Base-by-base conservation (phyloP, 768 basidiomycete genomes). In the Pisolithus microcarpus region DNA sequence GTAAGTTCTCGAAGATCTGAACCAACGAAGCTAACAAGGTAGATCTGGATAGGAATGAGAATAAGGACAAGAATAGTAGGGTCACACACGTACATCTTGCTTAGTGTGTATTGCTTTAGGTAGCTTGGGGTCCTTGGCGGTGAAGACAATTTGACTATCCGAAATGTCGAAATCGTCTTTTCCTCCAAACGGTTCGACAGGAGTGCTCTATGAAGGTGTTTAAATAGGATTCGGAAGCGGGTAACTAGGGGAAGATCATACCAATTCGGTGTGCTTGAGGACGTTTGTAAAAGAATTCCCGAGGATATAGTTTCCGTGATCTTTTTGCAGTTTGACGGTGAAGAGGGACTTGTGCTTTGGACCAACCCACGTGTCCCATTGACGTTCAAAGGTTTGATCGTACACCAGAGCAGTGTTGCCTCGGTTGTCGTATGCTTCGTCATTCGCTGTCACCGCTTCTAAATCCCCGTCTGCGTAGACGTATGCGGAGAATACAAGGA, bases 131-230 rank as follows among this genome's bases (percentile, higher is more conserved):
- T 95, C 89, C 62, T 94, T 93, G 48, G 91, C 75, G 5, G 91
- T 91, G 62, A 95, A 88, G 34, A 91, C 75, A 49, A 98, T 78
- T 51, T 84, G 75, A 10, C 74, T 72, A 2, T 70, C 63, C 5
- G 85, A 87, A 26, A 90, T 75, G 61, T 88, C 84, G 61, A 88
- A 89, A 70, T 93, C 85, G 53, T 85, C 82, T 1, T 79, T 77
- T 40, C 82, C 87, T n/a, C 91, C 91, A 57, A 93, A 91, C 7
- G 91, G 88, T 60, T 90, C 86, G 40, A 92, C 85, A 16, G 90
- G 91, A 18, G 75, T 66, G 61, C 78, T 74, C 87, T 90, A 43
- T 46, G 26, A 11, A 31, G n/a, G 7, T 23, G 31, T 21, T 15
- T 21, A 2, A 4, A 48, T 50, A 30, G 5, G 36, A 52, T 15